Conservation (phyloP, 2,329 filamentous ascomycete species). For the Phaeosphaeriaceae sp. region DNA sequence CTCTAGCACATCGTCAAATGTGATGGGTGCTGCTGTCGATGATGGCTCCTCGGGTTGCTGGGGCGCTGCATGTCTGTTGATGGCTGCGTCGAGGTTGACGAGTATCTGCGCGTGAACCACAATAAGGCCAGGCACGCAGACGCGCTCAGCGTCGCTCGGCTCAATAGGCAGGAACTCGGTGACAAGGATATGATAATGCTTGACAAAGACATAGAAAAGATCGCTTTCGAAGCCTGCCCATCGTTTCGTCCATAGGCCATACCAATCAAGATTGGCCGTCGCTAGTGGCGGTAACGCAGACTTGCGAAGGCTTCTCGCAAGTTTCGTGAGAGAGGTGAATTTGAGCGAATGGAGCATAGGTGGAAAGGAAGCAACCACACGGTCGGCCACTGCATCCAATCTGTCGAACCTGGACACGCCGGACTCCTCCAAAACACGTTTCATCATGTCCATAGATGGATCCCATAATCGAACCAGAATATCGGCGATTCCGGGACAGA, state of each 20-base stretch:
- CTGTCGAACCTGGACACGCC: constrained; percentile 64
- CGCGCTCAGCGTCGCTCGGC: constrained; percentile 61
- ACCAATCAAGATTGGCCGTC: constrained; percentile 79
- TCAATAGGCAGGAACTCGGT: constrained; percentile 65
- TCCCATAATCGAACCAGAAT: constrained; percentile 84
- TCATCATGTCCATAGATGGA: constrained; percentile 70
- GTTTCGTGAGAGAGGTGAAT: constrained; percentile 68
- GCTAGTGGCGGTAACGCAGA: constrained; percentile 71
- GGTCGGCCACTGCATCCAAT: constrained; percentile 59
- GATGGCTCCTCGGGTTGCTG: constrained; percentile 41
- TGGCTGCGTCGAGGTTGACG: constrained; percentile 78
- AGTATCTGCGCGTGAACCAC: constrained; percentile 84
- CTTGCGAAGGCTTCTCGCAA: constrained; percentile 67
- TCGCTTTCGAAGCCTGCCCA: constrained; percentile 91
- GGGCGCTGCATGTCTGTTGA: constrained; percentile 71
- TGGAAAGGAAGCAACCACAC: constrained; percentile 74
- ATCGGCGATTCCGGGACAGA: constrained; percentile 85
- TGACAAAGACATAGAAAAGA: constrained; percentile 89
- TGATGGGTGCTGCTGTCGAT: constrained; percentile 58
- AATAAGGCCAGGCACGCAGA: constrained; percentile 77
- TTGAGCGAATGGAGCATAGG: constrained; percentile 66
- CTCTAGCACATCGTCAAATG: constrained; percentile 70
- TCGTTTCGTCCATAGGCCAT: constrained; percentile 80
- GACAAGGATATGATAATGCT: constrained; percentile 81
- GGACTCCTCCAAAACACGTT: constrained; percentile 74